Evolutionary conservation across 495 filamentous ascomycete species (phyloP), one percentile per base, ranked within the genome.

Genomic region (Tuber borchii): DNA sequence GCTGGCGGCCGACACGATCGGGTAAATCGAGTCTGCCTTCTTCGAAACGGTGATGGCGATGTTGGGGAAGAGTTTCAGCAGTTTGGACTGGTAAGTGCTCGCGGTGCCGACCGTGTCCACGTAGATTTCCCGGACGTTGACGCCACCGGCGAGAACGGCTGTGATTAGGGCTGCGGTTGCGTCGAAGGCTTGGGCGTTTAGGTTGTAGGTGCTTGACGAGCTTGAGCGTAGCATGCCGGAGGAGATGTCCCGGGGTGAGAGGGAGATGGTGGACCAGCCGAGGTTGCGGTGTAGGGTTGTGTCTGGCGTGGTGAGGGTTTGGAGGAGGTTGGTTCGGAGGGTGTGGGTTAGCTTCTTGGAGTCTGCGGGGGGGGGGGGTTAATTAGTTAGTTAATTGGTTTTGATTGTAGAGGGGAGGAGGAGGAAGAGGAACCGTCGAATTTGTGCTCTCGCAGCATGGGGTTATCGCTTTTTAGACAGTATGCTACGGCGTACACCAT

Each of bases 151-250:
- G 70, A 94, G 87, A 0, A 97, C 91, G 6, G 89, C 90, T 26
- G 89, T 84, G 72, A 99, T 95, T 74, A 99, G 85, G 31, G 88
- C 89, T n/a, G 96, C 88, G 1, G 95, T 99, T 0, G 95, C 93
- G 85, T 99, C 95, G 88, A 97, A 91, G 1, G 95, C 95, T 84
- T 98, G 95, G n/a, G 94, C 93, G 85, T 99, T 99, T 73, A 99
- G 87, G 82, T 99, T 99, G 85, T 97, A 97, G 0, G 87, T 86
- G 6, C 87, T 88, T 0, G 84, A 51, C 4, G 71, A 31, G 51
- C 56, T 44, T 1, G 74, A 72, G 34, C 81, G 81, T 14, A 83
- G 72, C 83, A 61, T 83, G 78, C 19, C 93, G 87, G 42, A 87
- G 87, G 74, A 77, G 74, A 83, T 83, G 6, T 74, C 78, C 5